Conservation (phyloP, 306 rosid species). For the Ammopiptanthus mongolicus region DNA sequence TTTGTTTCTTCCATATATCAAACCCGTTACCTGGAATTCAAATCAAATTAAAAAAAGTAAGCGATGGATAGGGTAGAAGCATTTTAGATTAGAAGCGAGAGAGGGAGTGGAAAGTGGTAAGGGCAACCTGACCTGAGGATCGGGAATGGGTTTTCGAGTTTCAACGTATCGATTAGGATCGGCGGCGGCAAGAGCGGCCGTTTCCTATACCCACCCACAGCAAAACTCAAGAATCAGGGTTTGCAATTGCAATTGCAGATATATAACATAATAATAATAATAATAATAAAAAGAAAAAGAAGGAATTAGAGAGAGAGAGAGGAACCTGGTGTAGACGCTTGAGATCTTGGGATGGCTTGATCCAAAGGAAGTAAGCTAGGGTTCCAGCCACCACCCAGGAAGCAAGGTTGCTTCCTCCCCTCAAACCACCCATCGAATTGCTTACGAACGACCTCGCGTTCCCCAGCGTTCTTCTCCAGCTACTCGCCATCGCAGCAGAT, state of each 20-base stretch:
- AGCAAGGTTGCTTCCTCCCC: slow-evolving; percentile 78
- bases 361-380: slow-evolving; percentile 88
- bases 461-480: slow-evolving; percentile 75
- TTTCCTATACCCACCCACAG: too few relatives aligned
- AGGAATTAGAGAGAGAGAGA: neutral
- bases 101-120: neutral
- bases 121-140: slow-evolving; percentile 56
- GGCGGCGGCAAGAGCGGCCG: slow-evolving; percentile 61
- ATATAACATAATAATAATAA: neutral
- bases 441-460: slow-evolving; percentile 65
- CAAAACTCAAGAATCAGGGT: neutral
- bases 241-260: neutral
- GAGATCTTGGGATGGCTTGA: slow-evolving; percentile 88
- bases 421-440: slow-evolving; percentile 78
- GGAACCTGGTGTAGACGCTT: slow-evolving; percentile 64
- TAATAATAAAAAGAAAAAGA: too few relatives aligned
- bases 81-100: neutral
- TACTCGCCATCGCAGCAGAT: slow-evolving; percentile 41
- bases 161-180: slow-evolving; percentile 68
- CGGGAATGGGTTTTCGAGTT: slow-evolving; percentile 81
- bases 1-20: slow-evolving; percentile 78
- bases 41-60: neutral
- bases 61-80: neutral
- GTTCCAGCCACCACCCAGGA: slow-evolving; percentile 96
- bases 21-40: slow-evolving; percentile 57